Evolutionary conservation across 1,139 yeast genomes (phyloP).

Genomic region (Pichia sp.): DNA sequence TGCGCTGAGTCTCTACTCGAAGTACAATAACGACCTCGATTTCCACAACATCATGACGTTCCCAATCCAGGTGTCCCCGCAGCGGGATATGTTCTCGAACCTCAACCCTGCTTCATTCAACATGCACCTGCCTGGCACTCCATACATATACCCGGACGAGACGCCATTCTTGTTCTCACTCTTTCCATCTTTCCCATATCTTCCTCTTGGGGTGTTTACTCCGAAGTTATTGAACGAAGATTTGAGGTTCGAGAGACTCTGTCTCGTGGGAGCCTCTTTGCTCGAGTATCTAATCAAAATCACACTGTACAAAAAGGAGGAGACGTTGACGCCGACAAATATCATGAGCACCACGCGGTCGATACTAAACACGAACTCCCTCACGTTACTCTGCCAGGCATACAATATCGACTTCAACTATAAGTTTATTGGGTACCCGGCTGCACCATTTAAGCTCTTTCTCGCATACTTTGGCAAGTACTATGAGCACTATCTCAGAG

Average conservation of each 20-base stretch:
- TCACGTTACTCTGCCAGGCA: slow-evolving; percentile 8
- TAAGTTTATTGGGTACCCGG: slow-evolving; percentile 4
- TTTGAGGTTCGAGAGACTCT: slow-evolving; percentile 3
- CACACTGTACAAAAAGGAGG: neutral
- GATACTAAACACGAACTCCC: slow-evolving; percentile 9
- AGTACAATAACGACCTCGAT: slow-evolving; percentile 14
- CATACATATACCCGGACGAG: slow-evolving; percentile 5
- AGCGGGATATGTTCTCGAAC: neutral
- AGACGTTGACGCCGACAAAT: neutral
- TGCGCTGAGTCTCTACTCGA: slow-evolving; percentile 8
- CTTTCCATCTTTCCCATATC: slow-evolving; percentile 12
- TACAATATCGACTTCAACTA: slow-evolving; percentile 15
- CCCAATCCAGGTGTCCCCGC: slow-evolving; percentile 3
- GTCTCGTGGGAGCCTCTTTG: slow-evolving; percentile 11
- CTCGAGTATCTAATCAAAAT: slow-evolving; percentile 9
- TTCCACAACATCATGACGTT: slow-evolving; percentile 10
- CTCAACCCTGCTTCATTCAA: neutral
- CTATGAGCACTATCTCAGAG: slow-evolving; percentile 3
- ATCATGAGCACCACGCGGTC: neutral
- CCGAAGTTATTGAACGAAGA: slow-evolving; percentile 2
- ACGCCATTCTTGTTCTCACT: slow-evolving; percentile 7
- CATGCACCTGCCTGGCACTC: neutral
- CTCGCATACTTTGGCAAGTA: slow-evolving; percentile 14
- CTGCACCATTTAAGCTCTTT: slow-evolving; percentile 5
- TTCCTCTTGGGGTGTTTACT: neutral